phyloP scores from a whole-genome alignment of 257 asterid species.

The Solanum lignicaule region DNA sequence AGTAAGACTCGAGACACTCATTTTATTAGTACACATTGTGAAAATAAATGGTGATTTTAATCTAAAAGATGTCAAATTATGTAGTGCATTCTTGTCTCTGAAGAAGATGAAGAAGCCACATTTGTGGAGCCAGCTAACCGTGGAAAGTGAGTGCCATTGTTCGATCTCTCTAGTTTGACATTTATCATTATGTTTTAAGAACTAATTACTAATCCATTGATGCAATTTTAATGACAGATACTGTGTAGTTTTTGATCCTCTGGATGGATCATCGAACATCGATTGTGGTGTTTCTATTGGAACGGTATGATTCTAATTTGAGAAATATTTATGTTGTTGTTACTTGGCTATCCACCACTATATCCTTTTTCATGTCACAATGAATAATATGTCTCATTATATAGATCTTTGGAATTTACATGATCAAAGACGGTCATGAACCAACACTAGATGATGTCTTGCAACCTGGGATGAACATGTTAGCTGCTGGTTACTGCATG shows the following conservation, averaged over 20 bases:
- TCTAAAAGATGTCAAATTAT: not conserved
- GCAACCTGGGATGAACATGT: constrained; percentile 93
- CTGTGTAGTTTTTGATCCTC: constrained; percentile 91
- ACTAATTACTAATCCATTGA: not conserved
- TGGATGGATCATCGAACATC: constrained; percentile 97
- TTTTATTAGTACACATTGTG: not conserved
- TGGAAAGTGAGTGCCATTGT: constrained; percentile 55
- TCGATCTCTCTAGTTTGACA: not conserved
- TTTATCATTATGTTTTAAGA: not conserved
- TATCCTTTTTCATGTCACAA: not conserved
- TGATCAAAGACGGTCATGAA: constrained; percentile 43
- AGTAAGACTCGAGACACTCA: constrained; percentile 28
- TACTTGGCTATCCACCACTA: not conserved
- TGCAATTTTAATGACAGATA: constrained; percentile 39
- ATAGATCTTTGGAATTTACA: constrained; percentile 84
- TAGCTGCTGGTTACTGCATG: constrained; percentile 98
- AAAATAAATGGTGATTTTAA: not conserved
- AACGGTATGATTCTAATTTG: constrained; percentile 40
- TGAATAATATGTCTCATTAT: not conserved
- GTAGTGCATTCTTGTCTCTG: constrained; percentile 94
- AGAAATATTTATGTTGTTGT: not conserved
- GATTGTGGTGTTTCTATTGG: constrained; percentile 99
- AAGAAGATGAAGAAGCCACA: constrained; percentile 89
- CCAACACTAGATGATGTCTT: constrained; percentile 75
- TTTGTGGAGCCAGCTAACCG: constrained; percentile 69